phyloP scores from a whole-genome alignment of 2,329 filamentous ascomycete genomes.

The Colletotrichum tabaci region DNA sequence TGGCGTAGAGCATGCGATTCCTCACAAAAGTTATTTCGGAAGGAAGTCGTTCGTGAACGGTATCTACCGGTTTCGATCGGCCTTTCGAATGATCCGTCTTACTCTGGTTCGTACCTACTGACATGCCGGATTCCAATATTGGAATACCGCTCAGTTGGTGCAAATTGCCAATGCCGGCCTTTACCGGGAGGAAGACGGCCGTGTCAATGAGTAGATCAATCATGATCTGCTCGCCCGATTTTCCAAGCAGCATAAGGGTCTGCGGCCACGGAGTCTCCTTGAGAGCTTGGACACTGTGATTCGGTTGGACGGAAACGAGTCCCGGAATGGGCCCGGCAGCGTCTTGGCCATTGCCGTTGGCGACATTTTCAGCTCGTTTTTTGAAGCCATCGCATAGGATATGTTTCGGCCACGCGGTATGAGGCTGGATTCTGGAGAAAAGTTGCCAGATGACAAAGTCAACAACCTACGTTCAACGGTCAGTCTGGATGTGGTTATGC shows the following conservation, averaged over 20 bases:
- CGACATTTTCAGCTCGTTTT: slow-evolving; percentile 54
- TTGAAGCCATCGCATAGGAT: slow-evolving; percentile 89
- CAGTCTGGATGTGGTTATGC: slow-evolving; percentile 31
- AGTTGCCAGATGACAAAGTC: slow-evolving; percentile 84
- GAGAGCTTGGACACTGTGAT: slow-evolving; percentile 78
- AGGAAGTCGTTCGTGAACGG: slow-evolving; percentile 49
- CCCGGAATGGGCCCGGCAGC: slow-evolving; percentile 70
- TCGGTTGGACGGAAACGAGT: slow-evolving; percentile 74
- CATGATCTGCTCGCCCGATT: slow-evolving; percentile 83
- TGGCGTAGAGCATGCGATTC: slow-evolving; percentile 89
- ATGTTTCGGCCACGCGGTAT: slow-evolving; percentile 73
- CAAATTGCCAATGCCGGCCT: slow-evolving; percentile 74
- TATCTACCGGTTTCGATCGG: slow-evolving; percentile 16
- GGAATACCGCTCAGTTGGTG: slow-evolving; percentile 81
- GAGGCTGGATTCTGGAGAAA: slow-evolving; percentile 71
- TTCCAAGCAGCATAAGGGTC: slow-evolving; percentile 81
- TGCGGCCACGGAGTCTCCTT: slow-evolving; percentile 82
- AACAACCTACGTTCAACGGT: slow-evolving; percentile 70
- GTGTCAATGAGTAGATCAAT: slow-evolving; percentile 82
- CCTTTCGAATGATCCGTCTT: slow-evolving; percentile 8
- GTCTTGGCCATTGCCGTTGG: slow-evolving; percentile 48
- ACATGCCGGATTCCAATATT: slow-evolving; percentile 58
- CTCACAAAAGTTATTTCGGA: slow-evolving; percentile 82
- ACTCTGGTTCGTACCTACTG: neutral
- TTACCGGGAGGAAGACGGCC: slow-evolving; percentile 79